Percentiles rank a stretch among this genome's conserved stretches.
phyloP scores from a whole-genome alignment of 352 stramenopile species.

The Globisporangium abappressorium region DNA sequence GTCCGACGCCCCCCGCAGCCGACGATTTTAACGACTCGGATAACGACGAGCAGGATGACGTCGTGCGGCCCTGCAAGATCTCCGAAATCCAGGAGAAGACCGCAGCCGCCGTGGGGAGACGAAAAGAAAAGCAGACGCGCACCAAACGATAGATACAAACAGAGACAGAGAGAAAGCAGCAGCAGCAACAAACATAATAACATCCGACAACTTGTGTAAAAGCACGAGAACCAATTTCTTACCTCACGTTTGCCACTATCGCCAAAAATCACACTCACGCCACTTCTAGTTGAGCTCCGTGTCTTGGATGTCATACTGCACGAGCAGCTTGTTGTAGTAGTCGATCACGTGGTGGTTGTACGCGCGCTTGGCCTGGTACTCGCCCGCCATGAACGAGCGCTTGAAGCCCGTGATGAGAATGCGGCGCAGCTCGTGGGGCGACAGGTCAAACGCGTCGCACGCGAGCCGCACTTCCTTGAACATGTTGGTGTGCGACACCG shows the following conservation, averaged over 20 bases:
- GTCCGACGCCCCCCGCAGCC: slow-evolving; percentile 49
- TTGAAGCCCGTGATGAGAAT: slow-evolving; percentile 87
- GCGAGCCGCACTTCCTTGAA: slow-evolving; percentile 77
- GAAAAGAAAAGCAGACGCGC: slow-evolving; percentile 70
- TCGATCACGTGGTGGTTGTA: slow-evolving; percentile 86
- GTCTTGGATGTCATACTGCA: slow-evolving; percentile 64
- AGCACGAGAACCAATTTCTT: background rate
- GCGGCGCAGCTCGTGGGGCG: slow-evolving; percentile 62
- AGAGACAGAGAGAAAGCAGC: background rate
- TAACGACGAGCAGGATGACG: slow-evolving; percentile 68
- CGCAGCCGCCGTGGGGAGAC: slow-evolving; percentile 47
- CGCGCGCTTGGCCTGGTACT: slow-evolving; percentile 69
- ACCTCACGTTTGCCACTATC: background rate
- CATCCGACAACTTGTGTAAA: background rate
- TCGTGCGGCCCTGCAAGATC: slow-evolving; percentile 66
- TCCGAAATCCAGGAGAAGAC: slow-evolving; percentile 81
- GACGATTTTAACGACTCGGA: slow-evolving; percentile 79
- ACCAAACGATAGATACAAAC: slow-evolving; percentile 31
- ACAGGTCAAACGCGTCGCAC: slow-evolving; percentile 76
- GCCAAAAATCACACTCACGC: background rate
- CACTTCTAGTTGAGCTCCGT: background rate
- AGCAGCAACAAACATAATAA: background rate
- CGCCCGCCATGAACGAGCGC: slow-evolving; percentile 79
- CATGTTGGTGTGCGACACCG: slow-evolving; percentile 85
- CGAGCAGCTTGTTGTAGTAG: slow-evolving; percentile 80